Conservation (phyloP, 495 filamentous ascomycete species). For the Hyphodiscus hymeniophilus region DNA sequence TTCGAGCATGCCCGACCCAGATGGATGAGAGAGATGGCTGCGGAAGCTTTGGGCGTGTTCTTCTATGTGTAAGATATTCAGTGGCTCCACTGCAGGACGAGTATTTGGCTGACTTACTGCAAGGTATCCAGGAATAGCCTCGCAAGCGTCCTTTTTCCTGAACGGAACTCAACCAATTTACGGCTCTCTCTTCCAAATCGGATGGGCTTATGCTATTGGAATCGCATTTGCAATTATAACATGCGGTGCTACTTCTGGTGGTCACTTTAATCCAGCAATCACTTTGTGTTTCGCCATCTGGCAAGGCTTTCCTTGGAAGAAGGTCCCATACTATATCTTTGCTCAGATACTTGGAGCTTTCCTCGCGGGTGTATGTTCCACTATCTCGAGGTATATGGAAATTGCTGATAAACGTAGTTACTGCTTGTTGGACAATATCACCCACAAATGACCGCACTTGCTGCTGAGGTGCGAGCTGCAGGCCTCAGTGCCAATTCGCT, state of each 20-base stretch:
- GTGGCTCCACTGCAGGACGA: conserved; percentile 3
- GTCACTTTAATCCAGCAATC: conserved; percentile 45
- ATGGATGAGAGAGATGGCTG: conserved; percentile 36
- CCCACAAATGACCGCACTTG: conserved; percentile 34
- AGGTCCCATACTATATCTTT: conserved; percentile 43
- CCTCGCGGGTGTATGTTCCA: no score
- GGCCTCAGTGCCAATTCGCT: conserved; percentile 32
- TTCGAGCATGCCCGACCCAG: conserved; percentile 41
- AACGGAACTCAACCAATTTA: conserved; percentile 30
- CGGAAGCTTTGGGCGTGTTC: conserved; percentile 44
- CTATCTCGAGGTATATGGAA: no score
- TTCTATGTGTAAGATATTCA: conserved; percentile 34
- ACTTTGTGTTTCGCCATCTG: conserved; percentile 41
- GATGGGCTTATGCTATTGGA: conserved; percentile 41
- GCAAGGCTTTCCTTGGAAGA: conserved; percentile 31
- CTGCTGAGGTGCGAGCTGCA: conserved; percentile 22
- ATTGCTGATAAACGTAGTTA: no score
- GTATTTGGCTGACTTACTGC: background rate
- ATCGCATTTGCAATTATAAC: conserved; percentile 48
- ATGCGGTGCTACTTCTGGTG: conserved; percentile 41
- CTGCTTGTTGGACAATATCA: conserved; percentile 43
- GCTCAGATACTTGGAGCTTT: conserved; percentile 45
- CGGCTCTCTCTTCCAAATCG: conserved; percentile 39
- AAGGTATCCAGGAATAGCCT: conserved; percentile 37
- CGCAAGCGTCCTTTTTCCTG: conserved; percentile 36